phyloP scores from a whole-genome alignment of 208 protist genomes.

The Kentomonas sorsogonicus region DNA sequence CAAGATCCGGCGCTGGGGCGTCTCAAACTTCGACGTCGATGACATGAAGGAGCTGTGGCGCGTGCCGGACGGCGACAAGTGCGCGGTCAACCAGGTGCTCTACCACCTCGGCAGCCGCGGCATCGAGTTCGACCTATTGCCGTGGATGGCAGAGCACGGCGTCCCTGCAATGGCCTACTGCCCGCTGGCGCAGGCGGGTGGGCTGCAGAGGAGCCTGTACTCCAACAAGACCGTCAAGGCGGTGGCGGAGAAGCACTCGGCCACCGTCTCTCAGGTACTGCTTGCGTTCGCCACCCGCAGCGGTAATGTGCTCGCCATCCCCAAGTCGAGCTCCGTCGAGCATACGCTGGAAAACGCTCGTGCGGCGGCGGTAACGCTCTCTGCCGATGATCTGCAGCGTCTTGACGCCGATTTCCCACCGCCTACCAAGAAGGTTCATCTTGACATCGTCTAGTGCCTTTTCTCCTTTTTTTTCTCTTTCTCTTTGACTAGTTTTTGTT shows the following conservation, averaged over 20 bases:
- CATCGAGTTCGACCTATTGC: conserved; percentile 59
- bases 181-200: conserved; percentile 51
- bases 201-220: conserved; percentile 55
- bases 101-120: conserved; percentile 78
- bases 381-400: conserved; percentile 21
- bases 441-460: conserved; percentile 28
- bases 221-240: conserved; percentile 27
- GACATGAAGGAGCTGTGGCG: conserved; percentile 64
- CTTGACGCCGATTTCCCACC: conserved; percentile 28
- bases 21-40: conserved; percentile 75
- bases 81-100: conserved; percentile 77
- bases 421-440: conserved; percentile 19
- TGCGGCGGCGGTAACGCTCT: conserved; percentile 33
- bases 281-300: conserved; percentile 30
- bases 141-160: conserved; percentile 33
- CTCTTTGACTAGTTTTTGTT: neutral
- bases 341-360: conserved; percentile 63
- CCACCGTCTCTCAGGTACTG: conserved; percentile 31
- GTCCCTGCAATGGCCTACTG: conserved; percentile 81
- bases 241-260: conserved; percentile 24
- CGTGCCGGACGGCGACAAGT: conserved; percentile 35
- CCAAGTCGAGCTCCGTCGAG: conserved; percentile 43
- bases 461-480: conserved; percentile 2
- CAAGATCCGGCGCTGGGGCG: conserved; percentile 70
- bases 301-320: conserved; percentile 40